These are phyloP conservation scores for Linnemannia zychae DNA, from an alignment of 192 early-diverging fungal species.

Conservation along the genomic window DNA sequence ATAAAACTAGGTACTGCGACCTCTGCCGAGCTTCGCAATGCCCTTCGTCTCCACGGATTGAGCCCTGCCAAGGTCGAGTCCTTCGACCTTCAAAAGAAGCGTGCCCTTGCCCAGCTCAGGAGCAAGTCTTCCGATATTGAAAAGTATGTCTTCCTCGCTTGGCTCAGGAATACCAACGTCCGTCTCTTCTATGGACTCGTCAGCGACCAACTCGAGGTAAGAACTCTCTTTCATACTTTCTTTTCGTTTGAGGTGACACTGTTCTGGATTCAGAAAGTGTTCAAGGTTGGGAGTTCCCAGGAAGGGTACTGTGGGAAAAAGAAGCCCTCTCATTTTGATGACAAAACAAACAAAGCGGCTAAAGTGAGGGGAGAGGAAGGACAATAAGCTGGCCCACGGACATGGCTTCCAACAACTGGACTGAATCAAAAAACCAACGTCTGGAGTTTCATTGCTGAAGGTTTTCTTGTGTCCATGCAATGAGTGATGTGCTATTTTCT, in stretches of 20 bases:
- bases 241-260: neutral
- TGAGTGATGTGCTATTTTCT: neutral
- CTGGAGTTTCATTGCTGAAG: neutral
- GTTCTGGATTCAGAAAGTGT: neutral
- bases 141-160: conserved; percentile 89
- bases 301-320: neutral
- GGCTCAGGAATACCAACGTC: conserved; percentile 84
- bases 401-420: neutral
- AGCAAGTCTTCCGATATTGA: conserved; percentile 78
- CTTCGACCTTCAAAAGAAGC: conserved; percentile 79
- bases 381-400: neutral
- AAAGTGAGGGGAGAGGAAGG: neutral
- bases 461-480: neutral
- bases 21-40: conserved; percentile 59
- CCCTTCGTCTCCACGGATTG: conserved; percentile 78
- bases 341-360: neutral
- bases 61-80: conserved; percentile 81
- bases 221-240: neutral
- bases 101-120: conserved; percentile 78
- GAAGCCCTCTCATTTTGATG: neutral
- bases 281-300: neutral
- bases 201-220: conserved; percentile 81
- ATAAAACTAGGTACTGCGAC: conserved; percentile 72
- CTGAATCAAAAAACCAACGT: neutral
- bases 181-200: conserved; percentile 89